Percentiles rank a stretch among this genome's conserved stretches.
Evolutionary conservation across 345 rosid genomes (phyloP).

Genomic region (Chamaenerion angustifolium): DNA sequence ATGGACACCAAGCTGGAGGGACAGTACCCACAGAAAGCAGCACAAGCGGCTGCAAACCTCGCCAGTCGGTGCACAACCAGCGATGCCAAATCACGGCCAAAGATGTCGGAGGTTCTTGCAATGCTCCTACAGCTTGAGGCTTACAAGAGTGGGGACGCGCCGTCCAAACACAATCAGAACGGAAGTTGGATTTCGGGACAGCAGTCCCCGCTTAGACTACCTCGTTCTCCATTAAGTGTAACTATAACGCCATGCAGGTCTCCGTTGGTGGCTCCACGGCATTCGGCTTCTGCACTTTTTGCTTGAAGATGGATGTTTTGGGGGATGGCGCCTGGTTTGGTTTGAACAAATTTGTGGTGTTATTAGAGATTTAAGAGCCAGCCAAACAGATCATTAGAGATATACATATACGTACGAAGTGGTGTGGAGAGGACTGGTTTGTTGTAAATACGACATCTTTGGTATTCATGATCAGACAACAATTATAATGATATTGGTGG

Average conservation of each 20-base stretch:
- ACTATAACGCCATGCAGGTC: conserved; percentile 47
- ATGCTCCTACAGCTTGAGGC: conserved; percentile 50
- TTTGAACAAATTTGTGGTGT: no score
- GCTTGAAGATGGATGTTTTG: no score
- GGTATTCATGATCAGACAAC: no score
- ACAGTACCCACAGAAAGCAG: conserved; percentile 86
- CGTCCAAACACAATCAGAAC: neutral
- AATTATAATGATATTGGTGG: no score
- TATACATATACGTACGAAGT: no score
- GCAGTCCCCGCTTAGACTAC: conserved; percentile 45
- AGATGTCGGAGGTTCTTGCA: conserved; percentile 74
- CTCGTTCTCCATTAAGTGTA: conserved; percentile 36
- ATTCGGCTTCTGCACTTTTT: conserved; percentile 22
- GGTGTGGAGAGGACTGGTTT: no score
- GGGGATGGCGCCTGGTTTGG: no score
- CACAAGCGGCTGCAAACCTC: conserved; percentile 59
- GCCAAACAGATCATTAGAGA: no score
- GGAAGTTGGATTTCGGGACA: conserved; percentile 16
- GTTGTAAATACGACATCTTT: no score
- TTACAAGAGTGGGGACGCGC: conserved; percentile 13
- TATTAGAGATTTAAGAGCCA: no score
- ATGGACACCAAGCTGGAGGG: conserved; percentile 97
- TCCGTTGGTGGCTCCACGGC: conserved; percentile 42
- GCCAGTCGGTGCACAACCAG: conserved; percentile 53
- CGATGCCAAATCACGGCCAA: conserved; percentile 69